Base-by-base conservation (phyloP, 257 asterid genomes). In the Petunia axillaris region DNA sequence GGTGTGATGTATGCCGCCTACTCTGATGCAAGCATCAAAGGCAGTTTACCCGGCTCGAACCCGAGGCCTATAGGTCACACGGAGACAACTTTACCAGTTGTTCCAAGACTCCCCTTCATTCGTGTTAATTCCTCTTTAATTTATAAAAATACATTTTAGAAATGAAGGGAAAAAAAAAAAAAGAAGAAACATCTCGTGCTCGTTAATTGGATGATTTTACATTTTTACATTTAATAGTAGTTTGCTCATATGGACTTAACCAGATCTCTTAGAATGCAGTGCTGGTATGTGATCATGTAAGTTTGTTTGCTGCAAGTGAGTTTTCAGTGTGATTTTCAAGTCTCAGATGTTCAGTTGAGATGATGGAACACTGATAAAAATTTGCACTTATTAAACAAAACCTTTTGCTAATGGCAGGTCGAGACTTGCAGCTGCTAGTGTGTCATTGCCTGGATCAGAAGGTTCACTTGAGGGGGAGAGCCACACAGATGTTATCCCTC, bases 341-440 rank as follows among this genome's bases (percentile, higher is more conserved):
- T 73, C 62, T 73, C 78, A 73, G 10, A 73, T 50, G 35, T 43
- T 73, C 62, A 73, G 46, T 50, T 50, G 62, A 48, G 62, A 48
- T 71, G 77, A 71, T 48, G 50, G 13, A 73, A 52, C 78, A 50
- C 46, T 35, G 46, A 73, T 73, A 50, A 73, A 5, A 11, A 48
- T 9, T 71, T 71, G 40, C 77, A 48, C 46, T 50, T 36, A 46
- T 70, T 16, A 25, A 58, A 59, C 65, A 38, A 59, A 25, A 4
- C 39, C 5, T 59, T 73, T 40, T 50, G 62, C 36, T 50, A 36
- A 73, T 73, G 78, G 46, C 82, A 89, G 93, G 81, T 85, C 90
- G 68, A 82, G 87, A 83, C 97, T 92, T 85, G 96, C 93, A 38
- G 83, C 90, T 36, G 88, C 84, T 68, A 88, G 86, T 76, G 91